phyloP scores from a whole-genome alignment of 164 flowering plant species.

The Macadamia integrifolia region DNA sequence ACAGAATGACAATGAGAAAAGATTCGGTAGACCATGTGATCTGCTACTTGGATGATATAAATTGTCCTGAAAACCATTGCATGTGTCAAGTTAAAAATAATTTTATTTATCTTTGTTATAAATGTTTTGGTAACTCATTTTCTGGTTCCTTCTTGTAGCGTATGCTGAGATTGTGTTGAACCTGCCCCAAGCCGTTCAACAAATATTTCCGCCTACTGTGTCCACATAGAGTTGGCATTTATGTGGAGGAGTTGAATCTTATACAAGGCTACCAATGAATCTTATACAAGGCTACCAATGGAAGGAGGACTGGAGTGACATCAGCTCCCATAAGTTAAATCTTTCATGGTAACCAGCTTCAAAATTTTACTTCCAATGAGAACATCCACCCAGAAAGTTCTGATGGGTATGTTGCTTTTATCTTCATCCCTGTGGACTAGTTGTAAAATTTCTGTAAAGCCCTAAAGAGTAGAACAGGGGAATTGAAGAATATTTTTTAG shows the following conservation, averaged over 20 bases:
- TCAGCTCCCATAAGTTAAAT: no score
- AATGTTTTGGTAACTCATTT: background rate
- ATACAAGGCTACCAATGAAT: conserved; percentile 4
- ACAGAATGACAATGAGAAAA: no score
- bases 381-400: no score
- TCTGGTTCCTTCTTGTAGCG: conserved; percentile 35
- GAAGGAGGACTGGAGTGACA: conserved; percentile 1
- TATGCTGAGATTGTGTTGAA: conserved; percentile 88
- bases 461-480: no score
- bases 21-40: background rate
- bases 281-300: conserved; percentile 4
- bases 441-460: no score
- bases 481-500: no score
- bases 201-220: conserved; percentile 31
- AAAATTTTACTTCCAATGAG: no score
- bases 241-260: no score
- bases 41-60: background rate
- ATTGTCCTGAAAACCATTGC: background rate
- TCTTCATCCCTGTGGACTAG: no score
- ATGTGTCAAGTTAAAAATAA: background rate
- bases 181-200: conserved; percentile 50
- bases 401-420: no score
- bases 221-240: background rate
- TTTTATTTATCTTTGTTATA: background rate
- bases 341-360: no score